phyloP scores from a whole-genome alignment of 2,329 filamentous ascomycete genomes.

The Aspergillus texensis region DNA sequence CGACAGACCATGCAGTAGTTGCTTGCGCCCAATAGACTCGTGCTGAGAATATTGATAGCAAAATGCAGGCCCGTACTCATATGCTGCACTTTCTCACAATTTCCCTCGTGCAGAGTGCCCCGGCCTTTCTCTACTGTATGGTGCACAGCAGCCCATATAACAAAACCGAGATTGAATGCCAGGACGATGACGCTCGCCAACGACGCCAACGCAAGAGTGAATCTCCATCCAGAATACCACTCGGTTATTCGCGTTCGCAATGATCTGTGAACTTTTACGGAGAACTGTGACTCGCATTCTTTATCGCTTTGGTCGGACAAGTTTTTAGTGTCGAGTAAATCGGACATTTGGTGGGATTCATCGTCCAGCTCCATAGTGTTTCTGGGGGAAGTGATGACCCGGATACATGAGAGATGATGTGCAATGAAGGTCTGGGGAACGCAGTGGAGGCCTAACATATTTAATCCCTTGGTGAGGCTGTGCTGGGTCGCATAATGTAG shows the following conservation, averaged over 20 bases:
- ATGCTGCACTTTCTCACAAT: neutral
- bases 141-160: neutral
- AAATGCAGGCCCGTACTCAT: slow-evolving; percentile 29
- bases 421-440: neutral
- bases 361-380: neutral
- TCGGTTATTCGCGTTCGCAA: neutral
- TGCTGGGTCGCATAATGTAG: no score
- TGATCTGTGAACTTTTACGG: neutral
- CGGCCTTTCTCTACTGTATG: neutral
- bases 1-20: slow-evolving; percentile 36
- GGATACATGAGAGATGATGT: neutral
- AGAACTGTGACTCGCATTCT: neutral
- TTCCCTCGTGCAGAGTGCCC: neutral
- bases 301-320: neutral
- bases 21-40: slow-evolving; percentile 32
- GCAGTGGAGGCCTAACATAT: neutral
- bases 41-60: slow-evolving; percentile 39
- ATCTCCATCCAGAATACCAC: neutral
- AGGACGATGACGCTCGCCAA: neutral
- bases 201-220: neutral
- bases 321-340: neutral
- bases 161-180: neutral
- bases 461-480: neutral
- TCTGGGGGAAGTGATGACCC: no score
- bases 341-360: neutral